phyloP scores from a whole-genome alignment of 1,284 basidiomycete genomes.

The Cutaneotrichosporon sp. region DNA sequence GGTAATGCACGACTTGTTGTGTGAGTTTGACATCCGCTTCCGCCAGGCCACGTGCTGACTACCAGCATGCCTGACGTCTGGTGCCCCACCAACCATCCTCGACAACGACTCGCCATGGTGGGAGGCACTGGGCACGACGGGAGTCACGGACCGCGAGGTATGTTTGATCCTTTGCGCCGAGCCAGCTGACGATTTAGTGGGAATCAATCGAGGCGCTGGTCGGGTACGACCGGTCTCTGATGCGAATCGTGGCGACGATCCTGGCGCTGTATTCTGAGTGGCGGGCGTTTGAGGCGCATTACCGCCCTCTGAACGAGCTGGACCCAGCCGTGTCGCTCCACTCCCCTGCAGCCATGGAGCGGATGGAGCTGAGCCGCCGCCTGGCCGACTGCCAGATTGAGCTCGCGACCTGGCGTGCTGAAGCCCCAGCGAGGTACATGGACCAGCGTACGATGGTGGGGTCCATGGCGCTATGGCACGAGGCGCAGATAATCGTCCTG shows the following conservation, averaged over 20 bases:
- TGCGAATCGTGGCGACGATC: constrained; percentile 27
- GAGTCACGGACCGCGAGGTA: constrained; percentile 26
- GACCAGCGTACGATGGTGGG: constrained; percentile 36
- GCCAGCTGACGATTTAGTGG: constrained; percentile 24
- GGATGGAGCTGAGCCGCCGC: constrained; percentile 23
- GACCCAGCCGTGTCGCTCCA: constrained; percentile 22
- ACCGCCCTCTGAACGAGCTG: constrained; percentile 24
- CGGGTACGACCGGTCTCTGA: constrained; percentile 35
- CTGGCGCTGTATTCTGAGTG: constrained; percentile 21
- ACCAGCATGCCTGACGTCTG: constrained; percentile 30
- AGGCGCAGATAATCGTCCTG: constrained; percentile 36
- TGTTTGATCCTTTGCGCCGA: not conserved
- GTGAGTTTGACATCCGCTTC: constrained; percentile 21
- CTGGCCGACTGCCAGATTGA: constrained; percentile 24
- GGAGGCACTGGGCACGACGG: constrained; percentile 29
- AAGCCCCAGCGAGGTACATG: constrained; percentile 23
- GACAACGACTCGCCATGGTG: constrained; percentile 35
- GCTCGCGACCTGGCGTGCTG: constrained; percentile 26
- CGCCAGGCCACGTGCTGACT: not conserved
- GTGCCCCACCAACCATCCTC: constrained; percentile 27
- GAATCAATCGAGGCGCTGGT: constrained; percentile 36
- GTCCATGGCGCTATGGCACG: constrained; percentile 41
- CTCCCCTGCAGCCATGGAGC: constrained; percentile 23
- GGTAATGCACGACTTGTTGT: constrained; percentile 35
- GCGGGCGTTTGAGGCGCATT: constrained; percentile 26